Conservation (phyloP, 768 basidiomycete species). For the Lepiota brunneoincarnata region DNA sequence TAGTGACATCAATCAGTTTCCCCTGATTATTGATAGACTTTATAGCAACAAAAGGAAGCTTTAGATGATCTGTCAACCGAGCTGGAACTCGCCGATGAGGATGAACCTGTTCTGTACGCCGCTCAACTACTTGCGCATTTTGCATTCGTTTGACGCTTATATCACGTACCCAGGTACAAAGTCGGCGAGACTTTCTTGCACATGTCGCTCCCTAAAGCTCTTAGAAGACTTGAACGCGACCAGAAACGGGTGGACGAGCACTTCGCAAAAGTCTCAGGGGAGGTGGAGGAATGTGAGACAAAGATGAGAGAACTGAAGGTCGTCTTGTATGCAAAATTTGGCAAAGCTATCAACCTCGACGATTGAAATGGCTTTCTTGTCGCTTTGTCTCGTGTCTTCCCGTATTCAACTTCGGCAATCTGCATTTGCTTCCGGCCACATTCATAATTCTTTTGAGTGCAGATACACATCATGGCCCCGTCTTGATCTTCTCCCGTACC, state of each 20-base stretch:
- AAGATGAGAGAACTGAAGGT: slow-evolving; percentile 83
- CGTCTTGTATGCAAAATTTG: slow-evolving; percentile 86
- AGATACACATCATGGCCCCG: no score
- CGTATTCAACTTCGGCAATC: no score
- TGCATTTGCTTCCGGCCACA: no score
- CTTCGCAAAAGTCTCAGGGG: slow-evolving; percentile 45
- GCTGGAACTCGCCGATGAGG: slow-evolving; percentile 87
- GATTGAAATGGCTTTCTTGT: slow-evolving; percentile 42
- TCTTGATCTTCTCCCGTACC: no score
- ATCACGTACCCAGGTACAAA: slow-evolving; percentile 61
- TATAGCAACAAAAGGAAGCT: slow-evolving; percentile 91
- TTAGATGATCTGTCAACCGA: slow-evolving; percentile 87
- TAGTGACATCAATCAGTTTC: slow-evolving; percentile 11
- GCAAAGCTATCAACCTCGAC: slow-evolving; percentile 89
- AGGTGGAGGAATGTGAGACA: slow-evolving; percentile 63
- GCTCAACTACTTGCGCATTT: background rate
- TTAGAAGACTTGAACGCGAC: slow-evolving; percentile 70
- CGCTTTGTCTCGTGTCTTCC: background rate
- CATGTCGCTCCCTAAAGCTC: slow-evolving; percentile 64
- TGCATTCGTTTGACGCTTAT: background rate
- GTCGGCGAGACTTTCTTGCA: slow-evolving; percentile 89
- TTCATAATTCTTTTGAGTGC: no score
- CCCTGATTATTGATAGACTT: slow-evolving; percentile 5
- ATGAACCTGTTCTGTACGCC: slow-evolving; percentile 71
- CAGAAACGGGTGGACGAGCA: slow-evolving; percentile 55